Conservation (phyloP, 208 protist genomes). For the Strigomonas culicis region DNA sequence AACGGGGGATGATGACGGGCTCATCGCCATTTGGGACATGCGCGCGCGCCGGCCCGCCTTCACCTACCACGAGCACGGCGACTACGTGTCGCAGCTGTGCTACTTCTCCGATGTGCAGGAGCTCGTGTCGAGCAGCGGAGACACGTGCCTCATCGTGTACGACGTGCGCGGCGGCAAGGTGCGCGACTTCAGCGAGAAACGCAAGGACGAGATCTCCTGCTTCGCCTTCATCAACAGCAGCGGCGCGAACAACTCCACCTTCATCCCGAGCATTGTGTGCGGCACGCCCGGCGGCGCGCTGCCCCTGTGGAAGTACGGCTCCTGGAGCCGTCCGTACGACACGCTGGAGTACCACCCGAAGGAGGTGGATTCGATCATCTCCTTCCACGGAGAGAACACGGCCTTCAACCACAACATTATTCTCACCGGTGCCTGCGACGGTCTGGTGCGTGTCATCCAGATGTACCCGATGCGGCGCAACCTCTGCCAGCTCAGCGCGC, state of each 20-base stretch:
- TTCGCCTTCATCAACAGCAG: constrained; percentile 89
- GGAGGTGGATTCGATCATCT: constrained; percentile 84
- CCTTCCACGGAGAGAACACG: constrained; percentile 77
- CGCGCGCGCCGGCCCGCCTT: constrained; percentile 53
- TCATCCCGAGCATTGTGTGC: constrained; percentile 86
- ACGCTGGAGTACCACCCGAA: constrained; percentile 68
- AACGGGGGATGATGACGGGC: constrained; percentile 85
- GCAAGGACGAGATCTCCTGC: constrained; percentile 86
- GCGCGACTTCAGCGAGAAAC: constrained; percentile 75
- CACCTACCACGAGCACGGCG: constrained; percentile 85
- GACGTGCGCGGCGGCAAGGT: constrained; percentile 72
- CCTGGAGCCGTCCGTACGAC: constrained; percentile 84
- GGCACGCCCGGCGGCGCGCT: constrained; percentile 73
- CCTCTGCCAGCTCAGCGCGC: constrained; percentile 83
- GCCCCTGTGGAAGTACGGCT: constrained; percentile 89
- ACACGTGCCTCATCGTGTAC: constrained; percentile 83
- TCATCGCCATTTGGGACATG: constrained; percentile 89
- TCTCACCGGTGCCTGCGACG: constrained; percentile 84
- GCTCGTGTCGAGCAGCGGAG: constrained; percentile 81
- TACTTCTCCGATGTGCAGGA: constrained; percentile 87
- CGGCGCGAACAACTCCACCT: constrained; percentile 54
- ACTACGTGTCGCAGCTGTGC: constrained; percentile 86
- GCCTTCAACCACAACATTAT: constrained; percentile 88
- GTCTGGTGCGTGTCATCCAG: constrained; percentile 82
- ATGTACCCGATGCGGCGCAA: constrained; percentile 87